Percentiles rank a stretch among this genome's conserved stretches.
These are phyloP conservation scores for Aspergillus uvarum DNA, from an alignment of 2,329 filamentous ascomycete species.

Conservation along the genomic window DNA sequence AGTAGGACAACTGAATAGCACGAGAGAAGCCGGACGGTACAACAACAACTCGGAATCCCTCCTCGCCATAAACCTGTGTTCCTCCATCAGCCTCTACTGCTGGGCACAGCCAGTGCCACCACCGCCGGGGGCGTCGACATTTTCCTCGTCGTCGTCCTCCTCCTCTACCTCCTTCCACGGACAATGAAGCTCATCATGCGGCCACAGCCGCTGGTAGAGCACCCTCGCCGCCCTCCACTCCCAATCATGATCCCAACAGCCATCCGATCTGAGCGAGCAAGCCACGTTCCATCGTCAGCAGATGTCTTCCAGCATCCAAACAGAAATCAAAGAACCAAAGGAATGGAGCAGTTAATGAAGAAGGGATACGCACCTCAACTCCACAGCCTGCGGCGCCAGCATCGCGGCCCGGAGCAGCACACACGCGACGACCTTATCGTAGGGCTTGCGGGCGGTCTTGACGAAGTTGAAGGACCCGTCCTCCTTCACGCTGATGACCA, in stretches of 20 bases:
- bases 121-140: background rate
- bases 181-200: background rate
- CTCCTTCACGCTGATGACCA: slow-evolving; percentile 1
- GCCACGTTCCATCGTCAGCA: background rate
- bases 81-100: no score
- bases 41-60: no score
- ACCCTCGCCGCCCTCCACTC: background rate
- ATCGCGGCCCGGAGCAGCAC: slow-evolving; percentile 20
- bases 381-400: slow-evolving; percentile 16
- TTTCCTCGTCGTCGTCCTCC: no score
- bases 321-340: no score
- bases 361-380: background rate
- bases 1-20: no score
- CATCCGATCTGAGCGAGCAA: background rate
- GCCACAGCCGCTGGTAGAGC: background rate
- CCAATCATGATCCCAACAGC: background rate
- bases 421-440: slow-evolving; percentile 20
- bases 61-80: no score
- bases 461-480: background rate
- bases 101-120: background rate
- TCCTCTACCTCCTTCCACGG: background rate
- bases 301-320: no score
- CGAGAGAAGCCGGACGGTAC: no score
- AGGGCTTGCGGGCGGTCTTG: slow-evolving; percentile 19
- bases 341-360: no score